phyloP scores from a whole-genome alignment of 441 rosid genomes.

The Eugenia klotzschiana region DNA sequence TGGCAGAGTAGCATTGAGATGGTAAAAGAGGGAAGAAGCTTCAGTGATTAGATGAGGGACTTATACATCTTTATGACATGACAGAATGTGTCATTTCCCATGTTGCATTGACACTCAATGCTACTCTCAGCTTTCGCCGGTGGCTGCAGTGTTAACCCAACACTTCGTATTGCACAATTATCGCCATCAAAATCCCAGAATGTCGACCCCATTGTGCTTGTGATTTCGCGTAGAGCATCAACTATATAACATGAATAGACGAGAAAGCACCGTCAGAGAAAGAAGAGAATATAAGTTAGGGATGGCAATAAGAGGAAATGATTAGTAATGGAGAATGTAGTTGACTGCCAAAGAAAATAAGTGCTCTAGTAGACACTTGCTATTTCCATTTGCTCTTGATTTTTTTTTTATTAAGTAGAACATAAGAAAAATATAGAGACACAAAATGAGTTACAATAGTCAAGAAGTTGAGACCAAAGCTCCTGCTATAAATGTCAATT shows the following conservation, averaged over 20 bases:
- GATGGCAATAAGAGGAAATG: not conserved
- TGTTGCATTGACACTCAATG: slow-evolving; percentile 33
- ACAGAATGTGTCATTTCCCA: slow-evolving; percentile 8
- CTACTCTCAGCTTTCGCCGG: slow-evolving; percentile 17
- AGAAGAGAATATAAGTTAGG: not conserved
- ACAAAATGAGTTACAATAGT: not conserved
- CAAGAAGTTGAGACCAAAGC: not conserved
- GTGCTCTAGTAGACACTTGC: not conserved
- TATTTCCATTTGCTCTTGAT: not conserved
- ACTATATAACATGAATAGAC: slow-evolving; percentile 20
- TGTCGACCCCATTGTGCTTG: slow-evolving; percentile 35
- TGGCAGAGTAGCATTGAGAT: not conserved
- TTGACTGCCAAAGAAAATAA: not conserved
- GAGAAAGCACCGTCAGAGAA: slow-evolving; percentile 1
- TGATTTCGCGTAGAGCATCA: slow-evolving; percentile 45
- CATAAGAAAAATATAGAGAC: not conserved
- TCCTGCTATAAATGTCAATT: not conserved
- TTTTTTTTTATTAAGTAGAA: not conserved
- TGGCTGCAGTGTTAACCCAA: slow-evolving; percentile 29
- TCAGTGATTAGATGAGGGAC: not conserved
- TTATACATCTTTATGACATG: slow-evolving; percentile 4
- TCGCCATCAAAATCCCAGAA: slow-evolving; percentile 51
- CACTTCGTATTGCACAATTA: slow-evolving; percentile 24
- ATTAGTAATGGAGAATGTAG: not conserved
- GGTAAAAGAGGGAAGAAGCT: not conserved